Conservation (phyloP, 352 stramenopile species). For the Phytopythium montanum region DNA sequence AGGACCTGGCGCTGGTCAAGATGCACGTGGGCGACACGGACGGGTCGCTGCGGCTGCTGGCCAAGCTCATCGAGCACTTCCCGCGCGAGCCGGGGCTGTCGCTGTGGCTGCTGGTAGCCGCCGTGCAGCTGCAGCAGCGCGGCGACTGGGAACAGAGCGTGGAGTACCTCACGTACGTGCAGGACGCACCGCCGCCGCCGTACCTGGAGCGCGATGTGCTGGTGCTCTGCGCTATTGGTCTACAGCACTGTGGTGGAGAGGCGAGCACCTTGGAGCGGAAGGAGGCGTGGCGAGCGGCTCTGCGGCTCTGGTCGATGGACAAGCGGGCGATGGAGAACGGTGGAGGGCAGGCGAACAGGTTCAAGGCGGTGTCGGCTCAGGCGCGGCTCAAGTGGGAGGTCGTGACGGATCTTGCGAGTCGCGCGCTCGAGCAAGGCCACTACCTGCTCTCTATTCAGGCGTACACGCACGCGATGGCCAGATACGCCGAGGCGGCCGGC, state of each 20-base stretch:
- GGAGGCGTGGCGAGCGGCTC: constrained; percentile 56
- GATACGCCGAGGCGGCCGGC: constrained; percentile 3
- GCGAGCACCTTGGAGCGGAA: constrained; percentile 14
- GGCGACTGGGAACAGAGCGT: constrained; percentile 53
- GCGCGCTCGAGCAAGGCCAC: constrained; percentile 38
- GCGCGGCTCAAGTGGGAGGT: constrained; percentile 39
- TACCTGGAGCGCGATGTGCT: constrained; percentile 65
- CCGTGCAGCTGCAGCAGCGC: constrained; percentile 54
- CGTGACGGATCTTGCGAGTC: constrained; percentile 43
- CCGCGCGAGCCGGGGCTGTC: constrained; percentile 36
- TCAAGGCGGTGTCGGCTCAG: not conserved
- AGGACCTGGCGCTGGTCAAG: constrained; percentile 57
- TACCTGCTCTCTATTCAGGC: constrained; percentile 45
- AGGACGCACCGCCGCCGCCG: constrained; percentile 39
- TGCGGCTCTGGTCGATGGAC: constrained; percentile 50
- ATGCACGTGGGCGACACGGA: constrained; percentile 56
- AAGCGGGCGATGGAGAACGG: constrained; percentile 12
- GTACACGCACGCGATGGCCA: constrained; percentile 46
- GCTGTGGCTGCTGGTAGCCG: constrained; percentile 56
- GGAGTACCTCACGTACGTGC: constrained; percentile 54
- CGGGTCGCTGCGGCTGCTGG: constrained; percentile 47
- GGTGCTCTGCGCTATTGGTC: constrained; percentile 48
- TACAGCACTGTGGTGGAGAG: constrained; percentile 22
- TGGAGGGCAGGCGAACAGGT: not conserved
- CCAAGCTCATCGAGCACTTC: constrained; percentile 60